Percentiles rank a stretch among this genome's conserved stretches.
Conservation (phyloP, 2,329 filamentous ascomycete species). For the Alternaria rosae region DNA sequence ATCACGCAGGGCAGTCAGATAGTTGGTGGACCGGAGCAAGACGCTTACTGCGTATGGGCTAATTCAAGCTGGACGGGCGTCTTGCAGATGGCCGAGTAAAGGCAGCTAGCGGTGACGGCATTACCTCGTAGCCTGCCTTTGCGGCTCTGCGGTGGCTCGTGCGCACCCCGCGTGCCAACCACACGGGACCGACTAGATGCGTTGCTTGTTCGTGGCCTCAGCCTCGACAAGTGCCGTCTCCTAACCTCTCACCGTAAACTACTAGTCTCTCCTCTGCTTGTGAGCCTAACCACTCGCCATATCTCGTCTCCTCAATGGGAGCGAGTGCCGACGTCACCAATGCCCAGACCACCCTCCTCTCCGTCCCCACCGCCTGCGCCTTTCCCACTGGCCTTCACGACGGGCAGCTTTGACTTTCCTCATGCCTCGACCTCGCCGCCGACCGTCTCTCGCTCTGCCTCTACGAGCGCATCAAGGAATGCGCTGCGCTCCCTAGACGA, state of each 20-base stretch:
- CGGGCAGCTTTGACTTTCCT: slow-evolving; percentile 56
- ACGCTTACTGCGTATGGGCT: not conserved
- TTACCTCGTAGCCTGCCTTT: slow-evolving; percentile 3
- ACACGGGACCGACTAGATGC: not conserved
- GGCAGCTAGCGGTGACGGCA: slow-evolving; percentile 12
- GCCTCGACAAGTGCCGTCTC: not conserved
- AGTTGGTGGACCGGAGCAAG: not conserved
- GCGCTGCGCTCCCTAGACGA: slow-evolving; percentile 17
- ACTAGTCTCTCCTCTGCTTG: not conserved
- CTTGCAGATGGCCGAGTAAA: not conserved
- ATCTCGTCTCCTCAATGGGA: slow-evolving; percentile 17
- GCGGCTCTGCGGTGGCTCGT: not conserved
- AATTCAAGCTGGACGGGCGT: not conserved
- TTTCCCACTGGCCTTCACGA: slow-evolving; percentile 39
- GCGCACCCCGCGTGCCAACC: not conserved
- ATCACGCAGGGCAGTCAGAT: too few species aligned
- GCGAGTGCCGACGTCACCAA: slow-evolving; percentile 33
- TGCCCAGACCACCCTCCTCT: slow-evolving; percentile 41
- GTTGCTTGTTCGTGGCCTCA: not conserved
- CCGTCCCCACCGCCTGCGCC: slow-evolving; percentile 36
- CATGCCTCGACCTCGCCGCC: slow-evolving; percentile 48
- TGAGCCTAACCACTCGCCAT: not conserved
- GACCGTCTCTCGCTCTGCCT: slow-evolving; percentile 10
- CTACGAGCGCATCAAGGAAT: slow-evolving; percentile 5
- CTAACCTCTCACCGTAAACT: not conserved